Base-by-base conservation (phyloP, 2,329 filamentous ascomycete species). In the Leptographium lundbergii region DNA sequence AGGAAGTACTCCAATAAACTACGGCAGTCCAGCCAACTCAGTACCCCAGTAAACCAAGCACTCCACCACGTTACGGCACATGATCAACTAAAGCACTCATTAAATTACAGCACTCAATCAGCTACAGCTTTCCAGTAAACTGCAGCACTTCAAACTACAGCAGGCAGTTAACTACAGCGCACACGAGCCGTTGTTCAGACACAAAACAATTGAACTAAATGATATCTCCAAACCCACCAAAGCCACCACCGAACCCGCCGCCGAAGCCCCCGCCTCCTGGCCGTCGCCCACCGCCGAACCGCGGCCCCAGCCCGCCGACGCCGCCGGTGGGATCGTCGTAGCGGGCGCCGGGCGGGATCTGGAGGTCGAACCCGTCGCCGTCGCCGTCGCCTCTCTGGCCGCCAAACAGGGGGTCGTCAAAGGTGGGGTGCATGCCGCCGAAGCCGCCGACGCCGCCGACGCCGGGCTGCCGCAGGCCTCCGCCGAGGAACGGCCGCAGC, bases 351-450 rank as follows among this genome's bases (percentile, higher is more conserved):
- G 90, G 91, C 5, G 94, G 94, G 32, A 83, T 86, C 68, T 86
- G 86, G 1, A 87, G 84, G 67, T 91, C 81, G 67, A 81, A 86
- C 0, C 72, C 75, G 45, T 72, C 72, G 3, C 72, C 75, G 42
- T 72, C 71, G 3, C 76, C 71, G 7, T 69, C 74, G 11, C 75
- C 72, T 10, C 50, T 19, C 2, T 10, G 24, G 1, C 76, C 78
- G 7, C 75, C 80, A 68, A 96, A 96, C 54, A 96, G 72, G 7
- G 89, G 90, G 68, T 97, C 91, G 66, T 96, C 90, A 69, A 96
- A 94, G 0, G 91, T 95, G 0, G 94, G 94, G 71, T 96, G 89
- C 94, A 99, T 99, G 0, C 94, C 94, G 14, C 87, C 84, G 13
- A 80, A 67, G 3, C 66, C 80, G 24, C 84, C 59, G 32, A 14